Evolutionary conservation across 1,284 basidiomycete species (phyloP).

Genomic region (Sporisorium scitamineum): DNA sequence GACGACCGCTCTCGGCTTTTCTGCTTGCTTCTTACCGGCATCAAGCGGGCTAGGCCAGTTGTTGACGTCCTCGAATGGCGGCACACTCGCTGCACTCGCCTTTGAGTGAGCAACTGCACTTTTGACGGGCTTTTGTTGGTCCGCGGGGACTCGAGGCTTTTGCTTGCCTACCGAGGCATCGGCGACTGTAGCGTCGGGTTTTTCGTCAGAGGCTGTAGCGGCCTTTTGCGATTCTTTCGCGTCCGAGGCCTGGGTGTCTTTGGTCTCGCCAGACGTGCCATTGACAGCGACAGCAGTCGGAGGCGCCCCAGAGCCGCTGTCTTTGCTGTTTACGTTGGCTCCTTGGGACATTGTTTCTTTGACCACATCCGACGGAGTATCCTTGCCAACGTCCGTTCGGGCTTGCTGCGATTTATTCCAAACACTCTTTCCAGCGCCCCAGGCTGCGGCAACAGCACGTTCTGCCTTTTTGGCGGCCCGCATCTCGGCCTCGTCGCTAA

Average conservation of each 20-base stretch:
- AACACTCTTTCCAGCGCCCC: slow-evolving; percentile 51
- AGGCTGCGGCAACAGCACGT: slow-evolving; percentile 45
- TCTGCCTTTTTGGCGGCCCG: slow-evolving; percentile 50
- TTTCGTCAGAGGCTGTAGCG: neutral
- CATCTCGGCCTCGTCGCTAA: slow-evolving; percentile 29
- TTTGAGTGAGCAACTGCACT: slow-evolving; percentile 1
- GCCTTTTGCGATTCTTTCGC: neutral
- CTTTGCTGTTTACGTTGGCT: neutral
- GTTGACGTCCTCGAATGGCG: slow-evolving; percentile 41
- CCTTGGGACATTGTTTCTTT: neutral
- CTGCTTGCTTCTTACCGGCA: slow-evolving; percentile 34
- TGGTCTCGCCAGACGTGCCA: neutral
- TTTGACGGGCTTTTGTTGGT: slow-evolving; percentile 21
- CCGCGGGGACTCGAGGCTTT: slow-evolving; percentile 1
- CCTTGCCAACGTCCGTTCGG: neutral
- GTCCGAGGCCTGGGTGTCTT: neutral
- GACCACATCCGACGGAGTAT: neutral
- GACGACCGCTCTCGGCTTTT: slow-evolving; percentile 12
- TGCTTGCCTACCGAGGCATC: neutral
- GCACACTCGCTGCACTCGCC: slow-evolving; percentile 7
- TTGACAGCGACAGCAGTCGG: neutral
- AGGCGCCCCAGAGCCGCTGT: neutral
- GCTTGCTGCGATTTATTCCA: slow-evolving; percentile 37
- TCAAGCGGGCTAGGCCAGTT: slow-evolving; percentile 53
- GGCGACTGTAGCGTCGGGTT: neutral